Evolutionary conservation across 176 grass and related monocot genomes (phyloP).

Genomic region (Oryza rufipogon): DNA sequence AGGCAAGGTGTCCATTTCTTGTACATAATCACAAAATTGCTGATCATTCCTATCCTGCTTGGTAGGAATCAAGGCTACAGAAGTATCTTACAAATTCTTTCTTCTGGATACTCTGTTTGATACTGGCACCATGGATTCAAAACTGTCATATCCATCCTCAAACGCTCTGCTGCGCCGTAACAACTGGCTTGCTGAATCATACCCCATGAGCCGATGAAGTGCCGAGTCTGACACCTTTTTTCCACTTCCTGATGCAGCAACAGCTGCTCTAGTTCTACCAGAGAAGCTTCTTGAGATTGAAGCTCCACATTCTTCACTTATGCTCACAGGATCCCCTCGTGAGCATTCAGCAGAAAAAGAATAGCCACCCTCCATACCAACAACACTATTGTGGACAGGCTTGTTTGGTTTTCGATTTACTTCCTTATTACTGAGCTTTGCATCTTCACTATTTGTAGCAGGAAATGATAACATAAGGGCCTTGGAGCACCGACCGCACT

Average conservation of each 20-base stretch:
- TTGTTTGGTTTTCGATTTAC: conserved; percentile 8
- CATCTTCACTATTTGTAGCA: background rate
- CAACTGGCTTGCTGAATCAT: conserved; percentile 88
- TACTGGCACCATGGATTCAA: conserved; percentile 61
- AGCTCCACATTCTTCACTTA: conserved; percentile 47
- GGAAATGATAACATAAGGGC: conserved; percentile 72
- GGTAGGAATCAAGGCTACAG: background rate
- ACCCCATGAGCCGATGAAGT: conserved; percentile 95
- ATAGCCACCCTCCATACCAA: conserved; percentile 30
- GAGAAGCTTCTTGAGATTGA: conserved; percentile 62
- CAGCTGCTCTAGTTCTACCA: conserved; percentile 29
- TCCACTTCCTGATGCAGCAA: conserved; percentile 39
- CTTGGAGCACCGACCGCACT: conserved; percentile 77
- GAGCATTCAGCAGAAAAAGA: conserved; percentile 36
- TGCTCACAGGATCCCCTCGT: conserved; percentile 37
- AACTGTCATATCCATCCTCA: conserved; percentile 66
- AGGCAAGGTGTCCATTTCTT: background rate
- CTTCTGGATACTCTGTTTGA: conserved; percentile 58
- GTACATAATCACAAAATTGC: conserved; percentile 34
- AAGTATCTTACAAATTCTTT: conserved; percentile 44
- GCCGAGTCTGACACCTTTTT: conserved; percentile 48
- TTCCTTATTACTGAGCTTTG: conserved; percentile 27
- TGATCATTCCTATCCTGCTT: conserved; percentile 1
- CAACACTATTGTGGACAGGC: background rate
- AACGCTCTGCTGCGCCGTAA: conserved; percentile 48